Conservation (phyloP, 2,329 filamentous ascomycete genomes). For the Alternaria gansuensis region DNA sequence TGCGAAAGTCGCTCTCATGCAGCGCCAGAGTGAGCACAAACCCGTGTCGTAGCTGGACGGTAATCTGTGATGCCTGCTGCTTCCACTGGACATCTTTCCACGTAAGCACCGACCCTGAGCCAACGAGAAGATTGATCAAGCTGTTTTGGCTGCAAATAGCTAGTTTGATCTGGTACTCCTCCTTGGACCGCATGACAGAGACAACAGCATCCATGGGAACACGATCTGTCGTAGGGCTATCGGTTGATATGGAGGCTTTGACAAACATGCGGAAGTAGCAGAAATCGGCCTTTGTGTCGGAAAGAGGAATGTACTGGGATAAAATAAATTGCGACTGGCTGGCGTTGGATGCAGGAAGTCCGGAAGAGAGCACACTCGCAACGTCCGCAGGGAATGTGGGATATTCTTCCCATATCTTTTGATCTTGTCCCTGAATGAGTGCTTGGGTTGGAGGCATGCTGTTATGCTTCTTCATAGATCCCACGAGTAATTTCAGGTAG, state of each 20-base stretch:
- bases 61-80: constrained; percentile 70
- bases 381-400: constrained; percentile 77
- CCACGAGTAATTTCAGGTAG: constrained; percentile 75
- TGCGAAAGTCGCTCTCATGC: constrained; percentile 78
- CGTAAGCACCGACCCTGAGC: constrained; percentile 70
- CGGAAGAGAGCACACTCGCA: constrained; percentile 67
- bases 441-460: constrained; percentile 72
- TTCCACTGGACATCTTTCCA: constrained; percentile 89
- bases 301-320: constrained; percentile 75
- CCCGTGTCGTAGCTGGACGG: constrained; percentile 76
- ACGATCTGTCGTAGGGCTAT: constrained; percentile 70
- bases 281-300: constrained; percentile 77
- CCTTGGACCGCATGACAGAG: constrained; percentile 75
- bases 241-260: constrained; percentile 77
- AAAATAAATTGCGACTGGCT: constrained; percentile 60
- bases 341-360: constrained; percentile 49
- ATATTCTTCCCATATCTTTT: constrained; percentile 82
- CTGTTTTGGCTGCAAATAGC: constrained; percentile 82
- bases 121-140: constrained; percentile 76
- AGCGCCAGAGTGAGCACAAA: constrained; percentile 77
- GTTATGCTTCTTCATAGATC: constrained; percentile 85
- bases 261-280: constrained; percentile 81
- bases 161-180: constrained; percentile 74
- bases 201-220: constrained; percentile 77
- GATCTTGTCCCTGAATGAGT: constrained; percentile 80